Conservation (phyloP, 768 basidiomycete species). For the Mycena rosella region DNA sequence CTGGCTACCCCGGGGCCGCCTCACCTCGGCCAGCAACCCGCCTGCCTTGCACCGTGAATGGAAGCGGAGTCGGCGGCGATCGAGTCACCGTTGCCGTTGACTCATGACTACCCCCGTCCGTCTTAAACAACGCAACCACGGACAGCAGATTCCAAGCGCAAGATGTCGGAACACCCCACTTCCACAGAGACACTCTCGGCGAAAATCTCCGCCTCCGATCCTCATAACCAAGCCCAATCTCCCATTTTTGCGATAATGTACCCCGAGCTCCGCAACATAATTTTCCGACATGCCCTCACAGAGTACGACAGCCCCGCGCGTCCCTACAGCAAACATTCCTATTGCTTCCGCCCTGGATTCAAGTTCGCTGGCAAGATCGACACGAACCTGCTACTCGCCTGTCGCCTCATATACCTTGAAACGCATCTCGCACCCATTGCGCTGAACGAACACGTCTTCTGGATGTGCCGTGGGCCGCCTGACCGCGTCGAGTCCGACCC, state of each 20-base stretch:
- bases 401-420: slow-evolving; percentile 41
- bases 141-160: no score
- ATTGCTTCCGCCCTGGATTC: slow-evolving; percentile 41
- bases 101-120: no score
- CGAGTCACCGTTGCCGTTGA: no score
- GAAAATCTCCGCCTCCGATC: slow-evolving; percentile 13
- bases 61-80: no score
- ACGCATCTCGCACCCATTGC: slow-evolving; percentile 37
- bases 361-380: slow-evolving; percentile 29
- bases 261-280: slow-evolving; percentile 40
- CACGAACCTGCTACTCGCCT: slow-evolving; percentile 39
- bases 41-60: no score
- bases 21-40: no score
- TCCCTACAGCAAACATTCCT: slow-evolving; percentile 32
- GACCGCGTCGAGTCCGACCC: slow-evolving; percentile 14
- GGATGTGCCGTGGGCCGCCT: slow-evolving; percentile 31
- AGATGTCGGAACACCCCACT: no score
- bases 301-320: slow-evolving; percentile 34
- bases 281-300: slow-evolving; percentile 38
- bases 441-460: slow-evolving; percentile 41
- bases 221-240: slow-evolving; percentile 26
- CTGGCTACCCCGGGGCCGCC: no score
- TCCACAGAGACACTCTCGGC: slow-evolving; percentile 13
- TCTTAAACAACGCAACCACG: no score
- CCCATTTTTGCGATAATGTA: slow-evolving; percentile 38